Conservation (phyloP, 2,329 filamentous ascomycete species). For the Penicillium crustosum region DNA sequence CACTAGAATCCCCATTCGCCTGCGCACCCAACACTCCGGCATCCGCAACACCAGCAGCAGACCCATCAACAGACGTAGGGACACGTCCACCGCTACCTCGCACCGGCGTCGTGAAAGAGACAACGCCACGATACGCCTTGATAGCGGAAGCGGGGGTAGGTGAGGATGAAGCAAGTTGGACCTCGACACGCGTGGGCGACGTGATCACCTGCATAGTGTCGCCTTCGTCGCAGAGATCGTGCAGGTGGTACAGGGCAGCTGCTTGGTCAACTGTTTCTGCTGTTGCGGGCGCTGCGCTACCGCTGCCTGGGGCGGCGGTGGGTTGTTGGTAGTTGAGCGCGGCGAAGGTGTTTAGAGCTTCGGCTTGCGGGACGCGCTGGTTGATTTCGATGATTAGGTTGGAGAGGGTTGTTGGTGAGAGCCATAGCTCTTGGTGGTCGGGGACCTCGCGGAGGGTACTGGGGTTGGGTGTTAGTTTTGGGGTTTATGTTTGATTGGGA, state of each 20-base stretch:
- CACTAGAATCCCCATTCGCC: background rate
- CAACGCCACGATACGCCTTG: constrained; percentile 31
- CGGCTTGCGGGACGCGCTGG: constrained; percentile 63
- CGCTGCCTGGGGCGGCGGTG: constrained; percentile 27
- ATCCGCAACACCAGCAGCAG: background rate
- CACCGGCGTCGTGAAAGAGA: constrained; percentile 24
- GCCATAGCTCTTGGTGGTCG: constrained; percentile 83
- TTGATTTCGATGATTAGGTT: constrained; percentile 89
- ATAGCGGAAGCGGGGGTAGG: constrained; percentile 12
- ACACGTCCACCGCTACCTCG: constrained; percentile 7
- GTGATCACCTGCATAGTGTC: constrained; percentile 67
- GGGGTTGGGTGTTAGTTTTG: constrained; percentile 13
- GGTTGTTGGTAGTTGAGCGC: constrained; percentile 23
- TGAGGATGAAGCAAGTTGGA: constrained; percentile 46
- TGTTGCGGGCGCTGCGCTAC: constrained; percentile 46
- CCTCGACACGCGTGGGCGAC: constrained; percentile 58
- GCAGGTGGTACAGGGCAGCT: constrained; percentile 61
- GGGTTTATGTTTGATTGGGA: background rate
- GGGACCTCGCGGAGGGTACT: constrained; percentile 42
- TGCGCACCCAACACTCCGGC: background rate
- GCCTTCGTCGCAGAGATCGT: constrained; percentile 66
- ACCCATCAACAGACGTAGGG: background rate
- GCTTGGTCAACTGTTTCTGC: constrained; percentile 61
- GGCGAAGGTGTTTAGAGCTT: constrained; percentile 28
- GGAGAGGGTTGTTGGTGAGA: constrained; percentile 79